These are phyloP conservation scores for Ceratobasidium sp. DNA, from an alignment of 1,284 basidiomycete species.

Conservation along the genomic window DNA sequence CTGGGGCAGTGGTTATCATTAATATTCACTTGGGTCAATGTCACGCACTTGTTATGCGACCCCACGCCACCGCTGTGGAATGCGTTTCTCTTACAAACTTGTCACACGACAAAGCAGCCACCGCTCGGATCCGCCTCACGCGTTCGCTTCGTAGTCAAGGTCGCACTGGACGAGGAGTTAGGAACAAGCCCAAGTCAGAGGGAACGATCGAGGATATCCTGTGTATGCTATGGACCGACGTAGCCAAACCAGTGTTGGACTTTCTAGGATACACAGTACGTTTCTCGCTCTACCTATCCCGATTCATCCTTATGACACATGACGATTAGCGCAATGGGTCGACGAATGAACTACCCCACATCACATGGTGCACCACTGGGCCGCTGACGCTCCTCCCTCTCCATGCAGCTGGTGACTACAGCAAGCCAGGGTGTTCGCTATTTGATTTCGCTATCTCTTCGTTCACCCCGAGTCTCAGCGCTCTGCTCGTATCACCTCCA, in stretches of 20 bases:
- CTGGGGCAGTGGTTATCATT: background rate
- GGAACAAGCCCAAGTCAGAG: background rate
- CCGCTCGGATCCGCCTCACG: background rate
- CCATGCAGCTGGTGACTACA: constrained; percentile 4
- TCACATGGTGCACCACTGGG: too few relatives aligned
- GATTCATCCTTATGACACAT: too few relatives aligned
- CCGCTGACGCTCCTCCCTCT: background rate
- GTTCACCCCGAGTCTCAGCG: background rate
- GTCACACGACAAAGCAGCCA: background rate
- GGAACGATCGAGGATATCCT: background rate
- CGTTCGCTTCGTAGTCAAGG: background rate
- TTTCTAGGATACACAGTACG: background rate
- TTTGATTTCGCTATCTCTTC: constrained; percentile 3
- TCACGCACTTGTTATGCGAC: background rate
- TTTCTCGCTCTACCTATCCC: background rate
- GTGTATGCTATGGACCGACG: background rate
- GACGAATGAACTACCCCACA: background rate
- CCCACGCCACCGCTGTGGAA: background rate
- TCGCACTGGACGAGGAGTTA: background rate
- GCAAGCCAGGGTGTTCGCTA: background rate
- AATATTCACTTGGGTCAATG: background rate
- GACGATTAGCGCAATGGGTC: too few relatives aligned
- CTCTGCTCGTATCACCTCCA: background rate
- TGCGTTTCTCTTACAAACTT: background rate
- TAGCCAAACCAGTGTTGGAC: background rate